Base-by-base conservation (phyloP, 352 stramenopile species). In the Pythium volutum region DNA sequence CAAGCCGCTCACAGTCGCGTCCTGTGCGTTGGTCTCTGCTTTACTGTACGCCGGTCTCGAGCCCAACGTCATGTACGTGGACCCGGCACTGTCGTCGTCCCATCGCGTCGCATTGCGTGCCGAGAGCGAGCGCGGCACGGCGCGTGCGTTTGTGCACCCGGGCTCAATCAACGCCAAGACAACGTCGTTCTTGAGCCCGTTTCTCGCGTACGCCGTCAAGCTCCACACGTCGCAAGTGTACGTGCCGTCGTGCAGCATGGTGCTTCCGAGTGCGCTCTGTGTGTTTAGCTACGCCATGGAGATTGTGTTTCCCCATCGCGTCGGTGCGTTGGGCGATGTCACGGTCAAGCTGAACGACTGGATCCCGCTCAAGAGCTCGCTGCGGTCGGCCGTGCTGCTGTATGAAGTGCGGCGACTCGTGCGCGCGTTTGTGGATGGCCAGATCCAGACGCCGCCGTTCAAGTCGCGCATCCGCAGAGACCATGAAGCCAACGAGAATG, bases 1-100 rank as follows among this genome's bases (percentile, higher is more conserved):
- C 7, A 53, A 77, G 38, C 59, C 60, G 15, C 79, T 89, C 57
- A 84, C 70, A n/a, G 39, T 55, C 12, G 69, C 90, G 36, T 64
- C 77, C 12, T 68, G 85, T 14, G 76, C 77, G 9, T 71, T 91
- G 31, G 60, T 95, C n/a, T 66, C 81, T 10, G 74, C 81, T 2
- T 64, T 94, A 15, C 49, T 97, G 10, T 92, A 81, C 49, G 89
- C 79, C 25, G 87, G 86, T 20, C 68, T 99, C 27, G 89, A 96
- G 36, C 96, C 96, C 14, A 98, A 98, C 67, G 67, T 99, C 45
- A 87, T 98, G 20, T 81, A 92, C 62, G 69, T 78, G 25, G 77
- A 89, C 47, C 61, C 69, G 5, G 55, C 77, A 22, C 57, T 88
- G 38, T 70, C 75, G 45, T 55, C 45, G 10, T 49, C 52, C 0